Conservation (phyloP, 2,329 filamentous ascomycete genomes). For the Sporothrix mexicana region DNA sequence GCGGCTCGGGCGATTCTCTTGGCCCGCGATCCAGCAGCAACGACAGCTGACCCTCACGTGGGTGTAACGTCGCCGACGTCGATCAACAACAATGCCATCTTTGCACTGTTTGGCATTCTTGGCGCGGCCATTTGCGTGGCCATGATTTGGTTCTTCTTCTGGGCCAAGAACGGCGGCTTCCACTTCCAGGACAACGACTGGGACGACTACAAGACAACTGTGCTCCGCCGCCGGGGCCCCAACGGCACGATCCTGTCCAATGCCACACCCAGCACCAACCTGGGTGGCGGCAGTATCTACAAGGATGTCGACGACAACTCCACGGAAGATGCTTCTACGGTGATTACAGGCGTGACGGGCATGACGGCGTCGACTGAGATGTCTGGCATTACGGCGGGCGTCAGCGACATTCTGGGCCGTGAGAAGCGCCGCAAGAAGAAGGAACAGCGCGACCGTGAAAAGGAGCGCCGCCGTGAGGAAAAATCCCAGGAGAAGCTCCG, state of each 20-base stretch:
- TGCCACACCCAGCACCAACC: slow-evolving; percentile 78
- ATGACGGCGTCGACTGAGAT: slow-evolving; percentile 43
- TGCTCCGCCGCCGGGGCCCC: slow-evolving; percentile 84
- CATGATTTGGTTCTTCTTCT: slow-evolving; percentile 98
- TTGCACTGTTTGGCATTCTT: slow-evolving; percentile 85
- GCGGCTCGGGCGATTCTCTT: slow-evolving; percentile 52
- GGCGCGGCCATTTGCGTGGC: slow-evolving; percentile 75
- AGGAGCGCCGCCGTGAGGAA: slow-evolving; percentile 47
- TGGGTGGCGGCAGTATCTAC: slow-evolving; percentile 88
- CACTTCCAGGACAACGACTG: slow-evolving; percentile 84
- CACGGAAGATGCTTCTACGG: slow-evolving; percentile 51
- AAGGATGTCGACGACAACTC: slow-evolving; percentile 66
- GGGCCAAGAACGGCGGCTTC: slow-evolving; percentile 95
- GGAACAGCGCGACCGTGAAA: slow-evolving; percentile 60
- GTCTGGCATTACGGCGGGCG: slow-evolving; percentile 63
- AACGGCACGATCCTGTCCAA: slow-evolving; percentile 86
- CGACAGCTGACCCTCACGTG: slow-evolving; percentile 48
- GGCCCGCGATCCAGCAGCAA: slow-evolving; percentile 47
- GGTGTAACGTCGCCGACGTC: slow-evolving; percentile 57
- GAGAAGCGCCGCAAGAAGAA: slow-evolving; percentile 59
- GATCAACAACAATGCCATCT: slow-evolving; percentile 73
- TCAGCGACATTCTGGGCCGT: slow-evolving; percentile 60
- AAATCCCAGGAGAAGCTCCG: slow-evolving; percentile 46
- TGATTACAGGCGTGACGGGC: slow-evolving; percentile 36
- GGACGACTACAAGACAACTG: slow-evolving; percentile 98